Percentiles rank a stretch among this genome's conserved stretches.
phyloP scores from a whole-genome alignment of 352 stramenopile species.

The Globisporangium lucens region DNA sequence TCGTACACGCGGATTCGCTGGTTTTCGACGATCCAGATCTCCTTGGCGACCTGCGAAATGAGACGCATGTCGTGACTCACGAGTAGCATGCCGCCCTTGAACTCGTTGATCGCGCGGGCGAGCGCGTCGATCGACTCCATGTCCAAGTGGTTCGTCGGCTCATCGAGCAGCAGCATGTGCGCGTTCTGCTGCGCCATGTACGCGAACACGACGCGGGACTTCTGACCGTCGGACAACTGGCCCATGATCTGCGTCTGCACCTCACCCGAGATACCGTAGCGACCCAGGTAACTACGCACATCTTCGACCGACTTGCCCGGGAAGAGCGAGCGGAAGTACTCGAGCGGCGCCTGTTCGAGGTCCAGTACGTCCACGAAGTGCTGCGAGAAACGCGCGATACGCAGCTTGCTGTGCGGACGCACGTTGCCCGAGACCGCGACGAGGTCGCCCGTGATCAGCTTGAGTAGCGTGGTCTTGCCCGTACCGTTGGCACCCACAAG shows the following conservation, averaged over 20 bases:
- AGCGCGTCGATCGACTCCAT: conserved; percentile 97
- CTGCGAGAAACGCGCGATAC: conserved; percentile 96
- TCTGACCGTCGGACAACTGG: conserved; percentile 96
- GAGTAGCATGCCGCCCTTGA: conserved; percentile 96
- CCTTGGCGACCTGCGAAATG: conserved; percentile 97
- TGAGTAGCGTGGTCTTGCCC: conserved; percentile 97
- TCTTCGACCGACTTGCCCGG: conserved; percentile 93
- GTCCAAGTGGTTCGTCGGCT: conserved; percentile 90
- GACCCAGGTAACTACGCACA: conserved; percentile 93
- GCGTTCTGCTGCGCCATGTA: conserved; percentile 97
- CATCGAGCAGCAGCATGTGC: conserved; percentile 93
- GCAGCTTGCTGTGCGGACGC: conserved; percentile 94
- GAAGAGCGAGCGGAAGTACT: conserved; percentile 96
- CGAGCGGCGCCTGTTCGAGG: conserved; percentile 91
- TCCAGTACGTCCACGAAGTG: conserved; percentile 99
- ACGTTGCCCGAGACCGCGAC: conserved; percentile 93
- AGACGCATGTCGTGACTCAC: conserved; percentile 99
- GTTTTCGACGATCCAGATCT: conserved; percentile 99
- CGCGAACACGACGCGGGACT: conserved; percentile 96
- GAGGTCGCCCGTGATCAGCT: conserved; percentile 97
- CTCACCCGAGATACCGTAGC: conserved; percentile 95
- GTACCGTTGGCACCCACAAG: conserved; percentile 96
- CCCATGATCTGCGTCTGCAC: conserved; percentile 97
- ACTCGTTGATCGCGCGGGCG: conserved; percentile 97
- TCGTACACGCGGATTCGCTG: conserved; percentile 95